Evolutionary conservation across 2,329 filamentous ascomycete species (phyloP), one percentile per base, ranked within the genome.

Genomic region (Alternaria gaisen): DNA sequence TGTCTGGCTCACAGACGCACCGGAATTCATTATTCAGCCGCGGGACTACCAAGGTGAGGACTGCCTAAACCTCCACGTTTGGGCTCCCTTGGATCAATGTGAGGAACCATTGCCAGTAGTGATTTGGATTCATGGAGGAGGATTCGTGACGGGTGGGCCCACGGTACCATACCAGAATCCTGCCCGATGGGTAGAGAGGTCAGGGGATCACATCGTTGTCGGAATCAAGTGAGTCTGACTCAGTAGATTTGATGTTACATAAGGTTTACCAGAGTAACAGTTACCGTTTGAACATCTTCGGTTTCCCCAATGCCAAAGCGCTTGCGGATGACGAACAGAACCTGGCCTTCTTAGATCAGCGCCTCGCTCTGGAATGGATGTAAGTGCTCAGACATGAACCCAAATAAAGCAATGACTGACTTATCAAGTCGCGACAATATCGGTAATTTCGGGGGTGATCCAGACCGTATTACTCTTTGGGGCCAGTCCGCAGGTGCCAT

Each of bases 121-220:
- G 5, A 77, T 61, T 20, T 85, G 81, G 74, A 76, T 85, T 36
- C 81, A 83, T 40, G 84, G 83, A 5, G 84, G 84, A 16, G 80
- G 80, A 2, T 84, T 83, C 60, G 61, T 73, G 10, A 79, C 74
- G 7, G 83, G 83, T 30, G 82, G 82, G 24, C 69, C 80, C 14
- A 75, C 81, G 30, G 78, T 83, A 0, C 80, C 82, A 1, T 84
- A 75, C 40, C 72, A 74, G 24, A 62, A 63, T 40, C 72, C 69
- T 9, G 64, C 56, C 16, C 60, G 51, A 46, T 78, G 74, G 71
- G 63, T 76, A 41, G 64, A 77, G 53, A 73, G 77, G 20, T 76
- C 73, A 30, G 69, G 76, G 9, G 74, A 79, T 56, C 78, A 75
- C 28, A 72, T 77, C n/a, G 72, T 78, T 11, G 72, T 77, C 18